Conservation (phyloP, 371 early-diverging fungal genomes). For the Choanephora cucurbitarum region DNA sequence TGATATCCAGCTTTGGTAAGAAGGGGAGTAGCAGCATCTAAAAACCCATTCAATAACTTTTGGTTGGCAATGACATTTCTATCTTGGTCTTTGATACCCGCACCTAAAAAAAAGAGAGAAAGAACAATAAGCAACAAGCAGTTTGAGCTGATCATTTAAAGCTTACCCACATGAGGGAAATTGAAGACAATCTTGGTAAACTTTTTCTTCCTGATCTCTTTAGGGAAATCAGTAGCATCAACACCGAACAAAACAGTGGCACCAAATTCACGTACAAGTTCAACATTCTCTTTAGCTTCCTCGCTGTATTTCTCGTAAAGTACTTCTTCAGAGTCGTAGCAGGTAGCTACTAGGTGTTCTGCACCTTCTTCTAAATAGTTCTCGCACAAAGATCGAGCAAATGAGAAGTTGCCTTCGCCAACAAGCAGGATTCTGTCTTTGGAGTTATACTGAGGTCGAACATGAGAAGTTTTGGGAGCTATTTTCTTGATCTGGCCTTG, state of each 20-base stretch:
- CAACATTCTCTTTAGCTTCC: slow-evolving; percentile 65
- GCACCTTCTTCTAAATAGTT: slow-evolving; percentile 52
- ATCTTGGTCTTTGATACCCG: slow-evolving; percentile 92
- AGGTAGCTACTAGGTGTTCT: slow-evolving; percentile 72
- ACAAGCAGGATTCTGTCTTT: slow-evolving; percentile 63
- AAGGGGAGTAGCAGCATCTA: slow-evolving; percentile 61
- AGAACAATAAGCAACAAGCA: not conserved
- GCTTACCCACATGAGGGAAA: slow-evolving; percentile 91
- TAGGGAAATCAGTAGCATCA: slow-evolving; percentile 78
- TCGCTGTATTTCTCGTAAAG: slow-evolving; percentile 79
- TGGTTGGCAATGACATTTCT: slow-evolving; percentile 88
- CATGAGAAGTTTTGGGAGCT: not conserved
- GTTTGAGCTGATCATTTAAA: not conserved
- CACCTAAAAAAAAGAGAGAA: too few relatives aligned
- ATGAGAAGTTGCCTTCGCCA: slow-evolving; percentile 90
- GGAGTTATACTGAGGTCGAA: slow-evolving; percentile 35
- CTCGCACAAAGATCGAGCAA: slow-evolving; percentile 69
- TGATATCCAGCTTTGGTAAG: slow-evolving; percentile 36
- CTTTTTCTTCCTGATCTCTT: slow-evolving; percentile 52
- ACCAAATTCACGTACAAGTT: slow-evolving; percentile 56
- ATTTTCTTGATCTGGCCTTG: slow-evolving; percentile 19
- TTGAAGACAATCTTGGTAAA: slow-evolving; percentile 92
- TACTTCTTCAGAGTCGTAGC: slow-evolving; percentile 71
- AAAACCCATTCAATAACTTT: slow-evolving; percentile 70
- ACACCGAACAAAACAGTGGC: slow-evolving; percentile 76